A percentile compares a stretch with the other conserved stretches of the same genome.
Conservation (phyloP, 805 yeast species). For the Hanseniaspora jakobsenii region DNA sequence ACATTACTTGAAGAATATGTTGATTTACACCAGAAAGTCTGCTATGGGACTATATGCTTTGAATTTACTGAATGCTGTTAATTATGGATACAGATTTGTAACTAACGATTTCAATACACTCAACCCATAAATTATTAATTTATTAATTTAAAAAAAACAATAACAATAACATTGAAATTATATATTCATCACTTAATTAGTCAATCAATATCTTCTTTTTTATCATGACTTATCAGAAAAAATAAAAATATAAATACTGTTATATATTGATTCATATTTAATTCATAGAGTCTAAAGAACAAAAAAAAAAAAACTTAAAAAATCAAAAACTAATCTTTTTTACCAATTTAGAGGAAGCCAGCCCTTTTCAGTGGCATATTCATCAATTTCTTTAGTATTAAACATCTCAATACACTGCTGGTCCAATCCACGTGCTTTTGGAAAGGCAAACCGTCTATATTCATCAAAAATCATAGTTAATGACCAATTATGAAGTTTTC, state of each 20-base stretch:
- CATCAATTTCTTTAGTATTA: slow-evolving; percentile 50
- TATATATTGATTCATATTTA: too few relatives aligned
- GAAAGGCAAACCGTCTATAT: slow-evolving; percentile 85
- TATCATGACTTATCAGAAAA: background rate
- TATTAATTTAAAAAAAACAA: too few relatives aligned
- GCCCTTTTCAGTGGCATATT: slow-evolving; percentile 38
- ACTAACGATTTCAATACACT: slow-evolving; percentile 28
- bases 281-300: too few relatives aligned
- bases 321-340: too few relatives aligned
- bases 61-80: slow-evolving; percentile 49
- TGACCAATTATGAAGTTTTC: slow-evolving; percentile 86
- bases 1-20: slow-evolving; percentile 38
- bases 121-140: background rate
- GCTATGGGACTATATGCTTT: slow-evolving; percentile 48
- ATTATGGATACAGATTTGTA: slow-evolving; percentile 63
- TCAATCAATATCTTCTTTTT: too few relatives aligned
- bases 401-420: slow-evolving; percentile 90
- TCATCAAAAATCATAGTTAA: slow-evolving; percentile 90
- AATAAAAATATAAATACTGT: background rate
- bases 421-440: slow-evolving; percentile 89
- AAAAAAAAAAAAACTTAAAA: too few relatives aligned
- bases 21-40: slow-evolving; percentile 47
- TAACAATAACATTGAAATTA: too few relatives aligned
- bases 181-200: too few relatives aligned
- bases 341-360: slow-evolving; percentile 67